These are phyloP conservation scores for Gonapodya sp. DNA, from an alignment of 192 early-diverging fungal genomes.

Conservation along the genomic window DNA sequence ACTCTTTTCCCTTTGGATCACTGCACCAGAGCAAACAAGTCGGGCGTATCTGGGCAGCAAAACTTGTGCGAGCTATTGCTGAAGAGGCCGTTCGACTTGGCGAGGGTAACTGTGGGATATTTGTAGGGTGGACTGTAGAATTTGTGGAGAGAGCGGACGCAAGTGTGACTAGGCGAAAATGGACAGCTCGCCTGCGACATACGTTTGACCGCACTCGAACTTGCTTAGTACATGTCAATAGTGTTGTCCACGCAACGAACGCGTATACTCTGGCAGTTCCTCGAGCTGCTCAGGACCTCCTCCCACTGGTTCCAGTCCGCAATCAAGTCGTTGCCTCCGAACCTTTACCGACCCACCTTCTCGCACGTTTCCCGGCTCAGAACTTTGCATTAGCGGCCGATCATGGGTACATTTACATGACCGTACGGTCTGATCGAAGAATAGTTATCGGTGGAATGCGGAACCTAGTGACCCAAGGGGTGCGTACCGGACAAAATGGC, in stretches of 20 bases:
- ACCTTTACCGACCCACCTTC: conserved; percentile 12
- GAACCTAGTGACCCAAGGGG: conserved; percentile 17
- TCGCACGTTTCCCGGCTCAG: background rate
- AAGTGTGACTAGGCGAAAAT: background rate
- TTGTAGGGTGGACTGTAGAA: background rate
- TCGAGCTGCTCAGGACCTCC: conserved; percentile 4
- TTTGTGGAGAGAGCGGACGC: background rate
- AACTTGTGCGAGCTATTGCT: background rate
- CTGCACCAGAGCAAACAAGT: background rate
- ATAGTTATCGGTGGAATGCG: conserved; percentile 35
- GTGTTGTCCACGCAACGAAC: conserved; percentile 37
- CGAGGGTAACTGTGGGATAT: background rate
- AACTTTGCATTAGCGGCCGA: conserved; percentile 15
- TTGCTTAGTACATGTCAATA: background rate
- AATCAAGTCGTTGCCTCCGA: conserved; percentile 37
- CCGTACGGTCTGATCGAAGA: conserved; percentile 28
- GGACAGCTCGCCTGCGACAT: background rate
- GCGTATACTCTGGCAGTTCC: conserved; percentile 21
- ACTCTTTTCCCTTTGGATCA: background rate
- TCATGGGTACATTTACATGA: conserved; percentile 36
- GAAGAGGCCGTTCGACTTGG: background rate
- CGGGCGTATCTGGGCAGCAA: background rate
- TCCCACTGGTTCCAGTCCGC: conserved; percentile 31
- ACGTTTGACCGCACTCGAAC: background rate
- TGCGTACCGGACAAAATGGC: background rate